phyloP scores from a whole-genome alignment of 2,329 filamentous ascomycete species.

The Thelonectria olida region DNA sequence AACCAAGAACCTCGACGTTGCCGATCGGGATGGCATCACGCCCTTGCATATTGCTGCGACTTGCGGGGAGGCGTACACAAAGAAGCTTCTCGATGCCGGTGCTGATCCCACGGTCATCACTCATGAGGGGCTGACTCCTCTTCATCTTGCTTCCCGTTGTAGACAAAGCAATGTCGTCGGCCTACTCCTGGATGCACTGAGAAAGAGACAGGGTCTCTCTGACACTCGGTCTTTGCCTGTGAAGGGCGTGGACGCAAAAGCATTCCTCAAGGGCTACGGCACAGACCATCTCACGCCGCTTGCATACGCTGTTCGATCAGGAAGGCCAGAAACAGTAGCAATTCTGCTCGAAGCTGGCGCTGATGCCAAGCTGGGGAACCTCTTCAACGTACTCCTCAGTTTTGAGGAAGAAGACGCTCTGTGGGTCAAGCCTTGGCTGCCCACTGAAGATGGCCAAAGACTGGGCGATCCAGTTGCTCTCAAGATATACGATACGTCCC shows the following conservation, averaged over 20 bases:
- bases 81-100: constrained; percentile 46
- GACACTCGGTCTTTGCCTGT: background rate
- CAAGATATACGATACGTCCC: background rate
- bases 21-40: constrained; percentile 25
- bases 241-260: constrained; percentile 3
- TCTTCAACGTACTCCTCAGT: constrained; percentile 28
- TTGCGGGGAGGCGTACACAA: constrained; percentile 31
- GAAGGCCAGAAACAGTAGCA: constrained; percentile 36
- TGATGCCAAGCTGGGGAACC: constrained; percentile 1
- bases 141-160: constrained; percentile 51
- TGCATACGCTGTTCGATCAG: constrained; percentile 39
- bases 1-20: constrained; percentile 16
- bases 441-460: too few species aligned
- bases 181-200: constrained; percentile 33
- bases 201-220: background rate
- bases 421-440: constrained; percentile 2
- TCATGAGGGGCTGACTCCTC: constrained; percentile 45
- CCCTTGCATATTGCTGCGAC: constrained; percentile 39
- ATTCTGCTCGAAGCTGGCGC: constrained; percentile 41
- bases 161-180: constrained; percentile 47
- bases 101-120: constrained; percentile 45
- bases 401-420: constrained; percentile 27
- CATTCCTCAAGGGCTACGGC: background rate
- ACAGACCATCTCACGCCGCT: constrained; percentile 26
- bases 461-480: background rate